Evolutionary conservation across 1,139 yeast species (phyloP).

Genomic region (Wickerhamomyces sp.): DNA sequence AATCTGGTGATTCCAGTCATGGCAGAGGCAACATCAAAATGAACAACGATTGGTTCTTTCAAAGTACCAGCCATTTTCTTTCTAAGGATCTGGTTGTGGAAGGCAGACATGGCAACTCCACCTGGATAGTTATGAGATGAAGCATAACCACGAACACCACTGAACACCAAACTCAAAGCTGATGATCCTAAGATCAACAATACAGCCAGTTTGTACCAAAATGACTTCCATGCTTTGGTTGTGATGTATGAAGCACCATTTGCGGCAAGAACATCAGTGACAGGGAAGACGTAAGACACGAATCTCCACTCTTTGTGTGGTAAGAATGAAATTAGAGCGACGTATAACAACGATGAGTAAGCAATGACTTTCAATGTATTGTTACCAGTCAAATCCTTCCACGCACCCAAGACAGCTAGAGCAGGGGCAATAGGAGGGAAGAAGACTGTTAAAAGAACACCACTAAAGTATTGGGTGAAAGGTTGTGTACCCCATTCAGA

Average conservation of each 20-base stretch:
- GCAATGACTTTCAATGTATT: conserved; percentile 34
- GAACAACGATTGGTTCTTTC: conserved; percentile 36
- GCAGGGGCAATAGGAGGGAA: conserved; percentile 58
- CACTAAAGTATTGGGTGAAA: conserved; percentile 55
- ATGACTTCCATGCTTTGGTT: conserved; percentile 29
- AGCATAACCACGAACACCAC: conserved; percentile 50
- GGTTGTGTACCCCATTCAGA: conserved; percentile 86
- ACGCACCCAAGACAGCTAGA: conserved; percentile 31
- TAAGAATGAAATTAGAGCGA: conserved; percentile 65
- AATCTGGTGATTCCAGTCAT: conserved; percentile 85
- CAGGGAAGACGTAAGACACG: conserved; percentile 69
- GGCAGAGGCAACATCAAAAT: conserved; percentile 75
- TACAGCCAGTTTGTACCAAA: conserved; percentile 29
- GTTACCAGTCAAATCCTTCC: conserved; percentile 29
- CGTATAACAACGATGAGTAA: conserved; percentile 46
- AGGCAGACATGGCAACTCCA: conserved; percentile 58
- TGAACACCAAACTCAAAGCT: conserved; percentile 33
- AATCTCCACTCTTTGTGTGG: conserved; percentile 97
- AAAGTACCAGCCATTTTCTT: conserved; percentile 11
- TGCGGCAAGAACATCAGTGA: conserved; percentile 61
- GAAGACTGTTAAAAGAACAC: conserved; percentile 49
- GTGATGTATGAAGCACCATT: conserved; percentile 48
- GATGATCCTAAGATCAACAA: conserved; percentile 30
- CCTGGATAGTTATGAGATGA: conserved; percentile 88
- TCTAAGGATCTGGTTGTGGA: conserved; percentile 41